phyloP scores from a whole-genome alignment of 163 green algal genomes.

The Scenedesmus sp. region DNA sequence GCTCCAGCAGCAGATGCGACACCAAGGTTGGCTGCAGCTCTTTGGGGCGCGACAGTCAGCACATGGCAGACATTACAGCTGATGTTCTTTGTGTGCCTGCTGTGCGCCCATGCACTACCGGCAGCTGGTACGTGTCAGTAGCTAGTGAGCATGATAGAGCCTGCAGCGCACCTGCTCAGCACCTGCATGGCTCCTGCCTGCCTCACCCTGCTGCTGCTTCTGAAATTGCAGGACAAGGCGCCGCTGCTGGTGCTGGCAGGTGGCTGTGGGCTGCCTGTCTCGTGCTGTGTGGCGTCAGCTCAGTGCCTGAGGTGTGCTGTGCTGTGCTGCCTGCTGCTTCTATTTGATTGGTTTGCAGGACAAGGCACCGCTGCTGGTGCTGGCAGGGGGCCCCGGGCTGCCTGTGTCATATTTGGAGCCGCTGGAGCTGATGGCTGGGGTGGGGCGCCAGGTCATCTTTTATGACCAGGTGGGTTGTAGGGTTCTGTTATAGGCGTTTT shows the following conservation, averaged over 20 bases:
- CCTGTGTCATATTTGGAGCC: conserved; percentile 52
- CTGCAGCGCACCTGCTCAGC: no score
- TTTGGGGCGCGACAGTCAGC: no score
- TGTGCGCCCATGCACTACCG: no score
- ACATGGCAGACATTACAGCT: no score
- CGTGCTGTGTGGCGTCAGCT: conserved; percentile 34
- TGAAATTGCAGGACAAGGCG: neutral
- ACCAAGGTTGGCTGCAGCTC: no score
- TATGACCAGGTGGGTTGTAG: conserved; percentile 57
- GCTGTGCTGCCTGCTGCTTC: neutral
- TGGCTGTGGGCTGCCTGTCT: conserved; percentile 49
- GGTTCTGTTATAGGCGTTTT: no score
- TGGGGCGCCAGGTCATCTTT: conserved; percentile 55
- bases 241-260: conserved; percentile 51
- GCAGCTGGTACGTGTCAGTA: no score
- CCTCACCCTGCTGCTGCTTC: no score
- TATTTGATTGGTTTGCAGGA: neutral
- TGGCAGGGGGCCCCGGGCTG: conserved; percentile 56
- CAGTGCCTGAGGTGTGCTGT: neutral
- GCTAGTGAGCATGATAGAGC: no score
- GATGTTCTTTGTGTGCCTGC: no score
- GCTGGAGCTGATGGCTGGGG: conserved; percentile 57
- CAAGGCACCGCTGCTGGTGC: conserved; percentile 50
- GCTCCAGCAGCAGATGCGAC: no score
- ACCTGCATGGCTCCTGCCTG: no score